These are phyloP conservation scores for Aspergillus brasiliensis DNA, from an alignment of 2,329 filamentous ascomycete species.

Conservation along the genomic window DNA sequence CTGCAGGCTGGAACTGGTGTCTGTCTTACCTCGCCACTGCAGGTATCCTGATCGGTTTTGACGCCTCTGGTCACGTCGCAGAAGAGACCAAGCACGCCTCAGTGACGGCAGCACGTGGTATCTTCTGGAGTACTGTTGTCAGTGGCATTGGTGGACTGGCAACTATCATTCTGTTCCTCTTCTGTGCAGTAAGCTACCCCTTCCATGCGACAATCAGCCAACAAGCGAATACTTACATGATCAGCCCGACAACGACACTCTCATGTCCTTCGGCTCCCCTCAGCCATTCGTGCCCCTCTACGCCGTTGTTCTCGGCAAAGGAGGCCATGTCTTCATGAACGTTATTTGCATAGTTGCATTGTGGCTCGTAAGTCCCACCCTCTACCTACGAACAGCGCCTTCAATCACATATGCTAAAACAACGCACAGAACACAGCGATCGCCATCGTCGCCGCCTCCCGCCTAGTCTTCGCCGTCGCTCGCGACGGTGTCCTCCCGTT, in stretches of 20 bases:
- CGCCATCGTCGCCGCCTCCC: slow-evolving; percentile 60
- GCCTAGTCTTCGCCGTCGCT: slow-evolving; percentile 65
- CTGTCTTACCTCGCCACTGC: slow-evolving; percentile 63
- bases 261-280: slow-evolving; percentile 57
- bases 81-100: slow-evolving; percentile 62
- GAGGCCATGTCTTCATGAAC: slow-evolving; percentile 64
- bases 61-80: slow-evolving; percentile 62
- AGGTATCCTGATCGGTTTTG: slow-evolving; percentile 63
- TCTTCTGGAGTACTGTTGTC: slow-evolving; percentile 62
- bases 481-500: slow-evolving; percentile 63
- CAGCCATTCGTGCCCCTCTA: slow-evolving; percentile 64
- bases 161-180: slow-evolving; percentile 61
- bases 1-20: slow-evolving; percentile 65
- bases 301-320: slow-evolving; percentile 57
- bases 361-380: slow-evolving; percentile 50
- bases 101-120: slow-evolving; percentile 56
- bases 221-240: slow-evolving; percentile 2
- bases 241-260: slow-evolving; percentile 52
- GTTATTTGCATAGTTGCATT: slow-evolving; percentile 56
- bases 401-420: not conserved
- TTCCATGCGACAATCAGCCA: not conserved
- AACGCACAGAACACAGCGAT: slow-evolving; percentile 57
- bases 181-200: slow-evolving; percentile 52
- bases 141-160: slow-evolving; percentile 59
- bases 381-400: not conserved